Evolutionary conservation across 164 flowering plant species (phyloP).

Genomic region (Magnolia officinalis): DNA sequence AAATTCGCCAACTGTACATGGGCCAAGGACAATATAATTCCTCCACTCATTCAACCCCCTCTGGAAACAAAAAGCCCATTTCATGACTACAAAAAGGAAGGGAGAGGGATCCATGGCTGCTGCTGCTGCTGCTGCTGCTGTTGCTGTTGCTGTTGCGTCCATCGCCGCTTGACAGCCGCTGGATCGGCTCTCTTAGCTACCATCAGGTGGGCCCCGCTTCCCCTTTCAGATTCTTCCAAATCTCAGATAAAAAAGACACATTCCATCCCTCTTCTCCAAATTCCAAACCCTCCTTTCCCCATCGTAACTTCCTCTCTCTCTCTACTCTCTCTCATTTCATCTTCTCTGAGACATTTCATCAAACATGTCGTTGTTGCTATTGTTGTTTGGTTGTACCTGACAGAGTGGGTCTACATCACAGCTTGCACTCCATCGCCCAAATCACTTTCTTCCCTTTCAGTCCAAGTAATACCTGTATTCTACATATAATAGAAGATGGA

Average conservation of each 20-base stretch:
- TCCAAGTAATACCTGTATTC: conserved; percentile 26
- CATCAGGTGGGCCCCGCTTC: not conserved
- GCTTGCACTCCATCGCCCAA: not conserved
- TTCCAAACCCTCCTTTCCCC: not conserved
- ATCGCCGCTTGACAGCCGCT: conserved; percentile 7
- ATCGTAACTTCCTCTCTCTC: not conserved
- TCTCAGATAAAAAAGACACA: not conserved
- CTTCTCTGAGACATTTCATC: not conserved
- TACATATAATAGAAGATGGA: not conserved
- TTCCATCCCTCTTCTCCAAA: not conserved
- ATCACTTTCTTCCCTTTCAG: conserved; percentile 27
- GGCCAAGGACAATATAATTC: not conserved
- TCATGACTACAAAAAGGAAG: not conserved
- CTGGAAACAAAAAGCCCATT: not conserved
- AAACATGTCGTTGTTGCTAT: not conserved
- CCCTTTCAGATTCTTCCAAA: not conserved
- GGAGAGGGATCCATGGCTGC: conserved; percentile 6
- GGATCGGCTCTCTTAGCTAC: conserved; percentile 1
- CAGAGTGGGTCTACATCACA: conserved; percentile 4
- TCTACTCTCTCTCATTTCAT: not conserved
- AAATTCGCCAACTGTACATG: not conserved
- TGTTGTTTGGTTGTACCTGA: conserved; percentile 4
- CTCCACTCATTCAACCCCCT: not conserved
- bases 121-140: not conserved
- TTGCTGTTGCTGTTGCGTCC: not conserved